These are phyloP conservation scores for Phialophora expanda DNA, from an alignment of 2,329 filamentous ascomycete genomes.

Conservation along the genomic window DNA sequence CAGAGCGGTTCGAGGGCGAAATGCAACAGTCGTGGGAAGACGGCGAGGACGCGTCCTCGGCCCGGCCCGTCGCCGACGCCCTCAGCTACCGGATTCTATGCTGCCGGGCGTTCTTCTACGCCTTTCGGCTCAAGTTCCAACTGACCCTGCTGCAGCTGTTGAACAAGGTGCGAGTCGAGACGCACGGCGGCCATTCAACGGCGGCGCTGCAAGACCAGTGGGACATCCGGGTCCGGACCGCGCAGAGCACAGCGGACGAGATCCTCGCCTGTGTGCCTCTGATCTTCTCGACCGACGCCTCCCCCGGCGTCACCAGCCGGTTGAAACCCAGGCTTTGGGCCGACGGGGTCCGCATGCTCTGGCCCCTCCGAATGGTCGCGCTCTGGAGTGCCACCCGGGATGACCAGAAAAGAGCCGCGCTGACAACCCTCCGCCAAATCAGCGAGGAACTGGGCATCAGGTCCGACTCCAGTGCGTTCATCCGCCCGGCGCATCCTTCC, in stretches of 20 bases:
- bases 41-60: not conserved
- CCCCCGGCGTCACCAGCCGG: not conserved
- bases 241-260: slow-evolving; percentile 24
- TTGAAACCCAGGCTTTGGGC: slow-evolving; percentile 23
- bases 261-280: slow-evolving; percentile 21
- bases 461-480: slow-evolving; percentile 6
- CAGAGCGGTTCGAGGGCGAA: slow-evolving; percentile 20
- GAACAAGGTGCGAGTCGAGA: slow-evolving; percentile 6
- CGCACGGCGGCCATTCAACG: not conserved
- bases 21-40: slow-evolving; percentile 12
- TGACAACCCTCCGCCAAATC: slow-evolving; percentile 9
- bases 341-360: slow-evolving; percentile 34
- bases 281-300: not conserved
- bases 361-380: slow-evolving; percentile 29
- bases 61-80: not conserved
- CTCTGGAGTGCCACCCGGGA: slow-evolving; percentile 15
- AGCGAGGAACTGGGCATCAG: slow-evolving; percentile 19
- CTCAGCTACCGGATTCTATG: slow-evolving; percentile 18
- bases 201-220: slow-evolving; percentile 8
- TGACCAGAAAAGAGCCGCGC: slow-evolving; percentile 21
- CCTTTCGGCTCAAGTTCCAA: slow-evolving; percentile 29
- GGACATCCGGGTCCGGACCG: slow-evolving; percentile 4
- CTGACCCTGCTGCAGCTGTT: slow-evolving; percentile 26
- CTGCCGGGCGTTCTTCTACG: slow-evolving; percentile 29
- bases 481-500: not conserved